Conservation (phyloP, 2,329 filamentous ascomycete genomes). For the Bipolaris bicolor region DNA sequence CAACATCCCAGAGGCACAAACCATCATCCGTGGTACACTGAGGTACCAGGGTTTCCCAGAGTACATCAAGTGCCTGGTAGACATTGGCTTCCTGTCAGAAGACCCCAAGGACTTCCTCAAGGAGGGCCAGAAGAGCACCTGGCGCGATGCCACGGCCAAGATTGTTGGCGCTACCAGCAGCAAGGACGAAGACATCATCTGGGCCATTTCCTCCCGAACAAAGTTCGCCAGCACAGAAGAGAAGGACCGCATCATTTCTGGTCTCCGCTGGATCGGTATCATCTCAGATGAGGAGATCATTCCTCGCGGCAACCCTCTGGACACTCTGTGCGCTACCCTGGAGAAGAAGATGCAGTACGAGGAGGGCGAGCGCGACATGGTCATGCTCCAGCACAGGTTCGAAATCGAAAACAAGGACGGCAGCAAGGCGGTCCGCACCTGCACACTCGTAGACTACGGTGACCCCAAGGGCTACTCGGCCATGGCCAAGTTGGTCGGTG, state of each 20-base stretch:
- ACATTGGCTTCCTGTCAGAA: conserved; percentile 87
- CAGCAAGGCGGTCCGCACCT: conserved; percentile 75
- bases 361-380: conserved; percentile 81
- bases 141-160: conserved; percentile 84
- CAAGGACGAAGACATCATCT: conserved; percentile 71
- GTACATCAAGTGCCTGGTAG: conserved; percentile 85
- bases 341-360: conserved; percentile 92
- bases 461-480: conserved; percentile 77
- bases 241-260: conserved; percentile 71
- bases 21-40: conserved; percentile 82
- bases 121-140: conserved; percentile 64
- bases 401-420: conserved; percentile 84
- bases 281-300: conserved; percentile 75
- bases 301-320: conserved; percentile 78
- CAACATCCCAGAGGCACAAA: conserved; percentile 88
- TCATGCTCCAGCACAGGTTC: conserved; percentile 81
- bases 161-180: conserved; percentile 73
- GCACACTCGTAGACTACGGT: conserved; percentile 83
- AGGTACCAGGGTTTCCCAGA: conserved; percentile 90
- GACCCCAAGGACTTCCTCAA: conserved; percentile 69
- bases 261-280: conserved; percentile 73
- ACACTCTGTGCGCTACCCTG: conserved; percentile 87
- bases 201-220: conserved; percentile 76
- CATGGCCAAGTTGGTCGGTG: conserved; percentile 83
- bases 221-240: conserved; percentile 72